Evolutionary conservation across 129 eudicot species (phyloP), one percentile per base, ranked within the genome.

Genomic region (Tanacetum coccineum): DNA sequence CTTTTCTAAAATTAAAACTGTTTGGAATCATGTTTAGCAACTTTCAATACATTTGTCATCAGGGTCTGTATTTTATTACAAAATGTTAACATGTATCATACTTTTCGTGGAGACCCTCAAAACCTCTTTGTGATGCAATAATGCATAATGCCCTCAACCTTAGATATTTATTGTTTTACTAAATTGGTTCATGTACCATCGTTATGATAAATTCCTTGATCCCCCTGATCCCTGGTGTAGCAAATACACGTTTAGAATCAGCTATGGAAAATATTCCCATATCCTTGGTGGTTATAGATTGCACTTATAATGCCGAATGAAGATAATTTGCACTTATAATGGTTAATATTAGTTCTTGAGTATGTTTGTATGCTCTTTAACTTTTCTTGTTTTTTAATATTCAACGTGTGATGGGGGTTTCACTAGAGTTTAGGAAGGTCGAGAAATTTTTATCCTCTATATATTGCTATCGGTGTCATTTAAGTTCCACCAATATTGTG

Each of bases 121-220:
- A 68, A 22, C 42, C 44, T 53, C 11, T 54, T 46, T 7, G 17
- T 47, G 39, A 64, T 64, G 45, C 40, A 64, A 45, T 65, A 64
- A n/a, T n/a, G n/a, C n/a, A 42, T 64, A 42, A 55, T 42, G 54
- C 25, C 13, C 62, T 54, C 20, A 18, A 53, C 22, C 50, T 54
- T 20, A 12, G 19, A 64, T 49, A 64, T 45, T 13, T 10, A 14
- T 17, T 25, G 73, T 55, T 55, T 68, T 59, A 45, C 44, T 45
- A 64, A 64, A 39, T 64, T 64, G 0, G 30, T 26, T 26, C 4
- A 0, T 26, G 30, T 26, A 26, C 3, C 30, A 26, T 26, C 4
- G 0, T 8, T 6, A 39, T 20, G 19, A 47, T 64, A 32, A 4
- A 17, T 26, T 47, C 44, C n/a, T n/a, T n/a, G n/a, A n/a, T n/a